Base-by-base conservation (phyloP, 805 yeast species). In the Ogataea henricii region DNA sequence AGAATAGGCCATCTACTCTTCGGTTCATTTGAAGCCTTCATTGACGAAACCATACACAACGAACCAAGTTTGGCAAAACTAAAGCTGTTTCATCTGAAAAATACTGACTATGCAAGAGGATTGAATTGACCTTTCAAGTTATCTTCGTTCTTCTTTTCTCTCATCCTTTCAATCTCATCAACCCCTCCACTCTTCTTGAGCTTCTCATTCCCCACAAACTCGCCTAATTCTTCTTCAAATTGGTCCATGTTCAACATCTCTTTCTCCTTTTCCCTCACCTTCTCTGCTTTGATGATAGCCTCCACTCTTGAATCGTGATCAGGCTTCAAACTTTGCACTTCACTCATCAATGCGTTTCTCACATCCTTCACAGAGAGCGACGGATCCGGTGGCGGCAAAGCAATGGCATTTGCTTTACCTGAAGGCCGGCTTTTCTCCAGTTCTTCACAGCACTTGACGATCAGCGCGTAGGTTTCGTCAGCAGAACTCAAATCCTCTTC, bases 251-350 rank as follows among this genome's bases (percentile, higher is more conserved):
- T 68, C 51, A 79, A 68, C 53, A 82, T 68, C 49, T 77, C 83
- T 48, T 78, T 77, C 60, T 89, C 96, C 54, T 77, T 81, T 57
- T 82, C 82, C 59, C 97, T 76, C 21, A 89, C 61, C 59, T 82
- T 82, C 59, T 92, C 97, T 0, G 97, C 96, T 49, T 81, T 83
- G 57, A 82, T 86, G 29, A 94, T 87, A 0, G 99, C 99, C 55
- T 87, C 96, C 1, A 89, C 73, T 43, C 99, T 76, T 33, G 81
- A 72, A 34, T 88, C 89, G 63, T 90, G 97, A 59, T 94, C 83
- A 1, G 98, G 97, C 45, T 73, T 77, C 43, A 94, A 67, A 0
- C 89, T 85, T 17, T 76, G 79, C 1, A 94, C 97, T 56, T 91
- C 96, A 9, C 76, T 72, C 56, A 94, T 66, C 21, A 94, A 78